A percentile compares a stretch with the other conserved stretches of the same genome.
These are phyloP conservation scores for Phytophthora quininea DNA, from an alignment of 352 stramenopile genomes.

Conservation along the genomic window DNA sequence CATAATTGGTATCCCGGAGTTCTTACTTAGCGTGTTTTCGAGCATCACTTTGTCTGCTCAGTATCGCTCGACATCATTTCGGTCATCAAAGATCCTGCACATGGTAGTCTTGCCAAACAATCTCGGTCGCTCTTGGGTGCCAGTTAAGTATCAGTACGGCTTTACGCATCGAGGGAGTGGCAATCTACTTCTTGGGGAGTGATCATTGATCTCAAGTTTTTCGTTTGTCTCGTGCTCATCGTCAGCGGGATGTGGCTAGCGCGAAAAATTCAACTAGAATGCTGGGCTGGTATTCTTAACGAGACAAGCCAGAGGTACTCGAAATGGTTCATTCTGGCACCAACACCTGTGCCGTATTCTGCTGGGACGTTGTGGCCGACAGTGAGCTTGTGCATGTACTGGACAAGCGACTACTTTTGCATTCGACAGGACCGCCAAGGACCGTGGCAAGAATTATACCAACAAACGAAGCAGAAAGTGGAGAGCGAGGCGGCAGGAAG, in stretches of 20 bases:
- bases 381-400: slow-evolving; percentile 36
- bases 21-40: slow-evolving; percentile 40
- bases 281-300: not conserved
- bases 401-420: slow-evolving; percentile 33
- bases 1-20: slow-evolving; percentile 39
- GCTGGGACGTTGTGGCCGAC: slow-evolving; percentile 28
- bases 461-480: not conserved
- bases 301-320: not conserved
- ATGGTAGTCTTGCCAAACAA: slow-evolving; percentile 20
- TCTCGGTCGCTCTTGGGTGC: not conserved
- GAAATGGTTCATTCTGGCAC: slow-evolving; percentile 12
- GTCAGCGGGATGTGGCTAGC: not conserved
- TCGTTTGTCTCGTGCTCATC: slow-evolving; percentile 10
- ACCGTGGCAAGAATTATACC: not conserved
- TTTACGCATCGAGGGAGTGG: slow-evolving; percentile 14
- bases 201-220: slow-evolving; percentile 31
- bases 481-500: not conserved
- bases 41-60: slow-evolving; percentile 38
- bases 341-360: slow-evolving; percentile 34
- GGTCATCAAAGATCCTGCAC: slow-evolving; percentile 19
- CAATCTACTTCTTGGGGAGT: slow-evolving; percentile 21
- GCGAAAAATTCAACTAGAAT: not conserved
- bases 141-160: slow-evolving; percentile 23
- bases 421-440: slow-evolving; percentile 15
- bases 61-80: slow-evolving; percentile 31